These are phyloP conservation scores for Dissophora globulifera DNA, from an alignment of 192 early-diverging fungal genomes.

Conservation along the genomic window DNA sequence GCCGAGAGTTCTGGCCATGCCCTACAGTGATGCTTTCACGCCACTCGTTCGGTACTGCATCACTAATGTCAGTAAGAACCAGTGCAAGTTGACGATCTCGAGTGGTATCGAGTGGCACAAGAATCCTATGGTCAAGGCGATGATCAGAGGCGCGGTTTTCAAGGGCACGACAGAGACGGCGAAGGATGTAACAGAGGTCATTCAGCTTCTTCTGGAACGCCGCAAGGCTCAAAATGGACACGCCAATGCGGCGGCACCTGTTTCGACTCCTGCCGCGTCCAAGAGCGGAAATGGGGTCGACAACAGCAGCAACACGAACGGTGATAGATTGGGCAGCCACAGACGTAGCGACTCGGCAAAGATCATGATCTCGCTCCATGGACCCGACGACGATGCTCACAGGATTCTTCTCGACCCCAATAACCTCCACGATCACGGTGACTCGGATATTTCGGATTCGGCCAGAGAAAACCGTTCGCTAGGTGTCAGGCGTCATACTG, in stretches of 20 bases:
- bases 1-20: slow-evolving; percentile 55
- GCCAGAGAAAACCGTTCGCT: slow-evolving; percentile 3
- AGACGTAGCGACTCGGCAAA: slow-evolving; percentile 20
- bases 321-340: neutral
- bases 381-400: slow-evolving; percentile 31
- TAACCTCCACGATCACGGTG: too few relatives aligned
- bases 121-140: slow-evolving; percentile 74
- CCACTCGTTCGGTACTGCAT: slow-evolving; percentile 74
- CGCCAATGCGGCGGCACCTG: neutral
- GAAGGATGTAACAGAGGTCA: slow-evolving; percentile 53
- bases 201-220: slow-evolving; percentile 57
- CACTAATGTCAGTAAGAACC: slow-evolving; percentile 62
- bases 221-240: neutral
- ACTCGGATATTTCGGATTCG: too few relatives aligned
- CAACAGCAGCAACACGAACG: neutral
- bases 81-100: slow-evolving; percentile 64
- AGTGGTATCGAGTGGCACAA: slow-evolving; percentile 76
- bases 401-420: slow-evolving; percentile 35
- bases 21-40: slow-evolving; percentile 77
- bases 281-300: neutral
- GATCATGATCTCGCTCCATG: slow-evolving; percentile 39
- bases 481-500: slow-evolving; percentile 40
- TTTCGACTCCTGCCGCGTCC: too few relatives aligned
- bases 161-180: slow-evolving; percentile 67
- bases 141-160: slow-evolving; percentile 68